Conservation (phyloP, 192 early-diverging fungal species). For the Dissophora globulifera region DNA sequence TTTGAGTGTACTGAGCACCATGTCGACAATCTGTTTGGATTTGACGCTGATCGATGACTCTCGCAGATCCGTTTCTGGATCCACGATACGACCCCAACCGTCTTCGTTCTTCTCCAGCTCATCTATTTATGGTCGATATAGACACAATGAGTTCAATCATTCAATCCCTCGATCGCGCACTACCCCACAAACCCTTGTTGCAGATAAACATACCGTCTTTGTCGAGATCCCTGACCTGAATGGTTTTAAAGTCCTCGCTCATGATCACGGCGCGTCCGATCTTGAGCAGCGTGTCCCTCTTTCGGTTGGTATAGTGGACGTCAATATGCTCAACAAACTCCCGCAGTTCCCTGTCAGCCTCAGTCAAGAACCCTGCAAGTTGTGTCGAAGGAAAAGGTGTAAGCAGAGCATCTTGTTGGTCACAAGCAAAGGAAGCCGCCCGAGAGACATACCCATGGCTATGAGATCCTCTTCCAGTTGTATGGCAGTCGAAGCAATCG, state of each 20-base stretch:
- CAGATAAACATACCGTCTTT: slow-evolving; percentile 16
- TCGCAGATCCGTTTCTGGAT: slow-evolving; percentile 21
- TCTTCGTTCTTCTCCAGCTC: slow-evolving; percentile 22
- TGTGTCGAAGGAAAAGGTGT: too few relatives aligned
- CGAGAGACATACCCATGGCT: slow-evolving; percentile 46
- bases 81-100: slow-evolving; percentile 19
- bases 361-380: slow-evolving; percentile 40
- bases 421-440: too few relatives aligned
- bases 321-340: slow-evolving; percentile 62
- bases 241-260: slow-evolving; percentile 51
- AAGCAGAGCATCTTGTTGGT: too few relatives aligned
- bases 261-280: slow-evolving; percentile 60
- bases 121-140: slow-evolving; percentile 13
- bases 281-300: slow-evolving; percentile 55
- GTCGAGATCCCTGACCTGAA: slow-evolving; percentile 32
- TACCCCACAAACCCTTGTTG: too few relatives aligned
- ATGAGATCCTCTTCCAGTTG: slow-evolving; percentile 54
- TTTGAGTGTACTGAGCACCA: slow-evolving; percentile 25
- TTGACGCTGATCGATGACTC: slow-evolving; percentile 35
- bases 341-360: slow-evolving; percentile 33
- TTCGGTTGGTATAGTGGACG: slow-evolving; percentile 58
- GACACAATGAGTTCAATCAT: too few relatives aligned
- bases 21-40: slow-evolving; percentile 32
- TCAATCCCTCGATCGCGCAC: too few relatives aligned
- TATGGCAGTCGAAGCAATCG: slow-evolving; percentile 25